Evolutionary conservation across 768 basidiomycete species (phyloP), one percentile per base, ranked within the genome.

Genomic region (Rhizopogon roseolus): DNA sequence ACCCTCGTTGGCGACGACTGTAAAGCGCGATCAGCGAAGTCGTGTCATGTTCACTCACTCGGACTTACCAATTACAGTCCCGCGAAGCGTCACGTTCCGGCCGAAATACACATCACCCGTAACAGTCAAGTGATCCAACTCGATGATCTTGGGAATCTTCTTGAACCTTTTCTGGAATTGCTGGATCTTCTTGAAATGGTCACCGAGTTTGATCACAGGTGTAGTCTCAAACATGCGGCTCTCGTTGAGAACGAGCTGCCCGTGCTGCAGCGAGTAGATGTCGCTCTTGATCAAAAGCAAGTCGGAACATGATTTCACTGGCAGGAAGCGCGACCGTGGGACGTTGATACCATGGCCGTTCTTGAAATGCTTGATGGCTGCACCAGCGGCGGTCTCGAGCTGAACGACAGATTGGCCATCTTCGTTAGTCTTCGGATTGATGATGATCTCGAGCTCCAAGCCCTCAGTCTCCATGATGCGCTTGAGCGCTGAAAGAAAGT

Each of bases 381-480:
- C 85, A 67, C 86, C 86, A 37, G 86, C 82, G 50, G 86, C 86
- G 22, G 86, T 88, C 72, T 88, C 86, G 63, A 90, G 84, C 74
- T 88, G 86, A 56, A 91, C 75, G 59, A 91, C 82, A 34, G 85
- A 73, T 60, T 81, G 77, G 11, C 89, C 88, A 46, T 82, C 79
- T 53, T 89, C 86, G 43, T 80, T 82, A 54, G 73, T 71, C 75
- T 88, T 86, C 60, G 78, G 78, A 71, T 89, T 90, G 66, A 84
- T 78, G 64, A 92, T 91, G 65, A 92, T 89, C 62, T 92, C 90
- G 54, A 92, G 77, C 59, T 85, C 83, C 76, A 92, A 72, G 38
- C 71, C 75, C 53, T 82, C 84, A 19, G 71, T 75, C 57, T 81
- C 82, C 83, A 92, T 83, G 60, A 88, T 75, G 42, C 82, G 80